Evolutionary conservation across 2,329 filamentous ascomycete genomes (phyloP), one percentile per base, ranked within the genome.

Genomic region (Grosmannia huntii): DNA sequence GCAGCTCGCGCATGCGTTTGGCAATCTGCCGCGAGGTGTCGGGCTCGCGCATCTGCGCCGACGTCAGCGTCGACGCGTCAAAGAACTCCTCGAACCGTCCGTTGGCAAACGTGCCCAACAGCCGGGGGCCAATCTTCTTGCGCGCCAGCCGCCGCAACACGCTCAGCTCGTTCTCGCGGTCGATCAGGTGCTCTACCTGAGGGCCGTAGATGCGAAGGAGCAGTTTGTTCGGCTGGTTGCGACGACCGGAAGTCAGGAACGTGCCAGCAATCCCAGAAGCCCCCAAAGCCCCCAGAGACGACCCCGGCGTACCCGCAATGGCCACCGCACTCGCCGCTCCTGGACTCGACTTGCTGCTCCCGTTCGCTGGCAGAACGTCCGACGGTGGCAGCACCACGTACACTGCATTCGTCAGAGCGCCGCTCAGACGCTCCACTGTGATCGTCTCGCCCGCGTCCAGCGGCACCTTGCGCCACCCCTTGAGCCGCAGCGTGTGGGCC

Each of bases 51-150:
- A 99, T 73, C 63, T 95, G 88, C 28, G 81, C 76, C 0, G 86
- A 79, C 0, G 85, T 92, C 49, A 99, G 79, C 0, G 94, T 85
- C 44, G 83, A 82, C 0, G 94, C 90, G 67, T 96, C 83, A 68
- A 96, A 88, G 68, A 85, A 97, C 69, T 99, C 87, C 72, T 99
- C 94, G 64, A 99, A 99, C 5, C 94, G 87, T 11, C 94, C 94
- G 67, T 99, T 99, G 57, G 80, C 82, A 70, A 99, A 99, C 0
- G 90, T 96, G 1, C 94, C 94, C 0, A 99, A 77, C 33, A 99
- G 76, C 19, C 90, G 84, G 5, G 94, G 94, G 3, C 94, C 94
- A 63, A 99, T 99, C 65, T 87, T 90, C 76, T 96, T 96, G 58
- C 88, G 85, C 2, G 89, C 90, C 36, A 99, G 80, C 49, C 94